Evolutionary conservation across 75 land plant genomes (phyloP).

Genomic region (Selaginella tamariscina): DNA sequence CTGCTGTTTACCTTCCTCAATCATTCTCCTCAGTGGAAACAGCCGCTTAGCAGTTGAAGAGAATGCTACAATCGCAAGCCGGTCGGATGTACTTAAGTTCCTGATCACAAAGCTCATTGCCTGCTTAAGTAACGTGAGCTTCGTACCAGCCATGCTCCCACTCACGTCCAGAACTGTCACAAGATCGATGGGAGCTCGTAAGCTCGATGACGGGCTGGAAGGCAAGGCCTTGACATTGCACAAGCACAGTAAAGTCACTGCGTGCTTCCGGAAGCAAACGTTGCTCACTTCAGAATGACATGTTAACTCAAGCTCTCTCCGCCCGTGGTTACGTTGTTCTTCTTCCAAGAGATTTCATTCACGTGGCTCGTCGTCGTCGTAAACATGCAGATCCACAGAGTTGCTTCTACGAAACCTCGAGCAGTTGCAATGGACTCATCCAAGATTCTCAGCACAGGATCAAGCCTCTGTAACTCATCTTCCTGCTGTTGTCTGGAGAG

Average conservation of each 20-base stretch:
- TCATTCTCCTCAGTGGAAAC: slow-evolving; percentile 21
- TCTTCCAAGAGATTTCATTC: slow-evolving; percentile 13
- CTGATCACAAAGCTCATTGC: slow-evolving; percentile 26
- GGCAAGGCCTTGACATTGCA: background rate
- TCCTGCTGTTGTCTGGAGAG: background rate
- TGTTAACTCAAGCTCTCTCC: background rate
- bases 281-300: background rate
- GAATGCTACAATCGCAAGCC: slow-evolving; percentile 22
- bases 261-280: background rate
- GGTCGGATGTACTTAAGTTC: slow-evolving; percentile 20
- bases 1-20: slow-evolving; percentile 19
- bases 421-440: slow-evolving; percentile 67
- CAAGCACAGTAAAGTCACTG: background rate
- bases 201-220: background rate
- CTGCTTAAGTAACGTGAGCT: slow-evolving; percentile 20
- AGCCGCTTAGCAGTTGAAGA: slow-evolving; percentile 18
- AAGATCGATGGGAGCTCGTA: slow-evolving; percentile 26
- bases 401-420: slow-evolving; percentile 17
- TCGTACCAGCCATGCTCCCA: slow-evolving; percentile 32
- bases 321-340: background rate
- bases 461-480: slow-evolving; percentile 17
- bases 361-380: slow-evolving; percentile 31
- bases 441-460: slow-evolving; percentile 57
- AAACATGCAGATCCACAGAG: background rate
- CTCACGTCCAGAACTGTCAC: slow-evolving; percentile 31